Evolutionary conservation across 257 asterid genomes (phyloP).

Genomic region (Solanum tarijense): DNA sequence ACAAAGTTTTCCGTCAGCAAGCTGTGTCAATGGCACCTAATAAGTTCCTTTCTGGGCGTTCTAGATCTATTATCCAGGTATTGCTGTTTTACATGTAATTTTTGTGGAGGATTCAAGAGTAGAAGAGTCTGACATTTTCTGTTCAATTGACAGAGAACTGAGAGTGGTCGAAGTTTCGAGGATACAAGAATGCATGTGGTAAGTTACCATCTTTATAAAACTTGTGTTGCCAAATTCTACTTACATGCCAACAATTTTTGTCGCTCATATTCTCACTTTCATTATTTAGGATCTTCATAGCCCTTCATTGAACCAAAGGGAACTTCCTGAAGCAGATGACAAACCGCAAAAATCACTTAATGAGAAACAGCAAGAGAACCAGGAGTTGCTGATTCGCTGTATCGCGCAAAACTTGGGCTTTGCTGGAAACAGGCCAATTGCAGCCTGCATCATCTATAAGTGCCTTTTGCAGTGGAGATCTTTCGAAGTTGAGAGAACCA

Average conservation of each 20-base stretch:
- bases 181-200: constrained; percentile 67
- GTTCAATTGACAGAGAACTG: constrained; percentile 64
- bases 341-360: constrained; percentile 93
- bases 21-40: constrained; percentile 92
- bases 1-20: constrained; percentile 98
- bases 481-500: constrained; percentile 95
- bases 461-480: constrained; percentile 99
- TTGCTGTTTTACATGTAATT: background rate
- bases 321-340: constrained; percentile 67
- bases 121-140: constrained; percentile 7
- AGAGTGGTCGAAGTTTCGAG: constrained; percentile 49
- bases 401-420: constrained; percentile 83
- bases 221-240: constrained; percentile 4
- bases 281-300: constrained; percentile 73
- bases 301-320: constrained; percentile 48
- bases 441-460: constrained; percentile 91
- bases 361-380: constrained; percentile 91
- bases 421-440: constrained; percentile 75
- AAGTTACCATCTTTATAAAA: constrained; percentile 17
- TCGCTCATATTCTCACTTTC: constrained; percentile 14
- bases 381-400: constrained; percentile 85
- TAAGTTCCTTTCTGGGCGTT: constrained; percentile 91
- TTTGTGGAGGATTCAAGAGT: background rate
- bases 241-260: constrained; percentile 1
- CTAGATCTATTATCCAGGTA: constrained; percentile 95